Evolutionary conservation across 805 yeast genomes (phyloP).

Genomic region (Metschnikowia santaceciliae): DNA sequence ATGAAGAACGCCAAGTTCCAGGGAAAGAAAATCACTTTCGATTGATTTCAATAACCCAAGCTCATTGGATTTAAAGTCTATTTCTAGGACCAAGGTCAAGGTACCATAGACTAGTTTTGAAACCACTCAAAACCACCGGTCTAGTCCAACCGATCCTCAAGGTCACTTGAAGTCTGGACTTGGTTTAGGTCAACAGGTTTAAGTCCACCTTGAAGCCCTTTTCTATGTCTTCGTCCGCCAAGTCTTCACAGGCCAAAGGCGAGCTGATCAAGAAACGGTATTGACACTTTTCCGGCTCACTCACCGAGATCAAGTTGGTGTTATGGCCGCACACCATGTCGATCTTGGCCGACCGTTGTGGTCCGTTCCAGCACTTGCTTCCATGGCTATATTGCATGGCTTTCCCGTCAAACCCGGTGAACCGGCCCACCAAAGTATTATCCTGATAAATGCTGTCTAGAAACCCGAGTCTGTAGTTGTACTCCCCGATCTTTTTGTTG

Average conservation of each 20-base stretch:
- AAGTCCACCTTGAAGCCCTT: slow-evolving; percentile 13
- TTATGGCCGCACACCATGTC: slow-evolving; percentile 63
- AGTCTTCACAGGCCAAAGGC: slow-evolving; percentile 42
- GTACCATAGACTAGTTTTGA: too few relatives aligned
- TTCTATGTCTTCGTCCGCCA: slow-evolving; percentile 13
- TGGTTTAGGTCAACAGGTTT: neutral
- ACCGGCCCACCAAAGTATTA: slow-evolving; percentile 20
- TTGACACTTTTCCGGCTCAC: slow-evolving; percentile 87
- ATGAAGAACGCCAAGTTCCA: slow-evolving; percentile 60
- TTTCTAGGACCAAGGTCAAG: too few relatives aligned
- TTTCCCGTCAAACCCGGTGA: slow-evolving; percentile 24
- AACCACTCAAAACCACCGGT: too few relatives aligned
- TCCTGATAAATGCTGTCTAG: slow-evolving; percentile 54
- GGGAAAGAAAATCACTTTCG: slow-evolving; percentile 85
- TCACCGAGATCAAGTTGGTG: slow-evolving; percentile 55
- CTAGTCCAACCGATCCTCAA: too few relatives aligned
- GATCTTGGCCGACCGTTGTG: slow-evolving; percentile 66
- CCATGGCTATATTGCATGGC: slow-evolving; percentile 54
- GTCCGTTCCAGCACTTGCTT: slow-evolving; percentile 92
- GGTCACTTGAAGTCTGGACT: too few relatives aligned
- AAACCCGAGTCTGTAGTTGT: slow-evolving; percentile 61
- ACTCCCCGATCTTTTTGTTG: slow-evolving; percentile 56
- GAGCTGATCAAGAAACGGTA: slow-evolving; percentile 52
- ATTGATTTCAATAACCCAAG: slow-evolving; percentile 21
- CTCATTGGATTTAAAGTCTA: too few relatives aligned